Evolutionary conservation across 1,139 yeast genomes (phyloP).

Genomic region (Blastobotrys persicus): DNA sequence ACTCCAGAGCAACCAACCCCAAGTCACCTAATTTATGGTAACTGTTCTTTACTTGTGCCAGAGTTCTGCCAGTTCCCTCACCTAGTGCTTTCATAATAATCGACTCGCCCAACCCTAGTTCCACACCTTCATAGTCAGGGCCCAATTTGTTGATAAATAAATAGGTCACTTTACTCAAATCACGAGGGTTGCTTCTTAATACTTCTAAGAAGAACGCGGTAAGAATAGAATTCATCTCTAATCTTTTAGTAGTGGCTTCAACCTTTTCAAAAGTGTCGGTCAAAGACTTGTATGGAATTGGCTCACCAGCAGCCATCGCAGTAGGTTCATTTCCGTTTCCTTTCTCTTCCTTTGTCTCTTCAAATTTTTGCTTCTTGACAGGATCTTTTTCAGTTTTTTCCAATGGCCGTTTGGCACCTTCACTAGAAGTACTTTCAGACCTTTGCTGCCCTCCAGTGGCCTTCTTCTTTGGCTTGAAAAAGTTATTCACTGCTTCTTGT

Average conservation of each 20-base stretch:
- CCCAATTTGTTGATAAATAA: conserved; percentile 85
- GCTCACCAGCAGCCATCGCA: conserved; percentile 56
- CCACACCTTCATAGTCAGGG: conserved; percentile 94
- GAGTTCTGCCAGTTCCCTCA: conserved; percentile 83
- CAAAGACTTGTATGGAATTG: conserved; percentile 60
- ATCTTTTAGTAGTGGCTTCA: conserved; percentile 75
- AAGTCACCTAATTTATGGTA: conserved; percentile 83
- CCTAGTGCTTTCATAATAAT: conserved; percentile 82
- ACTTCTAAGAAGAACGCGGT: conserved; percentile 68
- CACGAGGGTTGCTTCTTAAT: conserved; percentile 55
- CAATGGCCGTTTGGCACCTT: conserved; percentile 1
- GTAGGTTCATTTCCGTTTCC: not conserved
- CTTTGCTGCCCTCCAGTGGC: not conserved
- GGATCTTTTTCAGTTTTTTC: conserved; percentile 1
- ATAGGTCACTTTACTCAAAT: conserved; percentile 69
- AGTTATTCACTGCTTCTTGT: conserved; percentile 9
- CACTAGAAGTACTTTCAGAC: not conserved
- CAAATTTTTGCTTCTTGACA: not conserved
- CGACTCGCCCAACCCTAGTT: conserved; percentile 89
- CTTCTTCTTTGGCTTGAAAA: conserved; percentile 13
- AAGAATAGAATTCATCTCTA: conserved; percentile 73
- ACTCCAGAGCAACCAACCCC: conserved; percentile 82
- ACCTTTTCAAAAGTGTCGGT: conserved; percentile 69
- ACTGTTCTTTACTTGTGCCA: conserved; percentile 67
- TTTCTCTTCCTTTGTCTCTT: not conserved